A percentile compares a stretch with the other conserved stretches of the same genome.
phyloP scores from a whole-genome alignment of 2,329 filamentous ascomycete species.

The Fusarium newnesense region DNA sequence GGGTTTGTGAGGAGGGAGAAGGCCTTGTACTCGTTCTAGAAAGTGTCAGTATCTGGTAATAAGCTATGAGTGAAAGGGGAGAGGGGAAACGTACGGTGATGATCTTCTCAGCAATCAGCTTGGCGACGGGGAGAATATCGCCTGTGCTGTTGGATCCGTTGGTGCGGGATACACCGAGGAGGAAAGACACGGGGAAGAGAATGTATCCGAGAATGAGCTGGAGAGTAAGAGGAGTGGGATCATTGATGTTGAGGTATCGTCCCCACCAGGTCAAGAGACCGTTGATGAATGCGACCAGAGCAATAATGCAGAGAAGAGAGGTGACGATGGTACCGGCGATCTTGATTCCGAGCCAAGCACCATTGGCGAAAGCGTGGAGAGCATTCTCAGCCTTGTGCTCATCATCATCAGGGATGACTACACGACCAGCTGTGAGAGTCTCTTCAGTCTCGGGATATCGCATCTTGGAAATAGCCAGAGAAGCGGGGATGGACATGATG shows the following conservation, averaged over 20 bases:
- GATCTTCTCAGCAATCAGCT: conserved; percentile 86
- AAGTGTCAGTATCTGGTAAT: conserved; percentile 9
- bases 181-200: conserved; percentile 80
- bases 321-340: conserved; percentile 85
- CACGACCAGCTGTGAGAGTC: conserved; percentile 82
- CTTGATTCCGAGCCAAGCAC: conserved; percentile 86
- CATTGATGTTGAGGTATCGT: conserved; percentile 77
- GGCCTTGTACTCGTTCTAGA: conserved; percentile 80
- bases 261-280: conserved; percentile 88
- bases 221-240: conserved; percentile 72
- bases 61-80: rapidly evolving
- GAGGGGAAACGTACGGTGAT: conserved; percentile 66
- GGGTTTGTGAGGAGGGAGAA: conserved; percentile 67
- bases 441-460: conserved; percentile 90
- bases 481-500: conserved; percentile 95
- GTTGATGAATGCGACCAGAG: conserved; percentile 78
- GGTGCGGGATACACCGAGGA: conserved; percentile 78
- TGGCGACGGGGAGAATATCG: conserved; percentile 76
- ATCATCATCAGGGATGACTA: conserved; percentile 82
- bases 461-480: conserved; percentile 87
- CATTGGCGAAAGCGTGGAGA: conserved; percentile 86
- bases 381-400: conserved; percentile 81
- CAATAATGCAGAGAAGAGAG: conserved; percentile 85
- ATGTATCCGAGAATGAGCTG: conserved; percentile 81
- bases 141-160: conserved; percentile 43